Evolutionary conservation across 1,139 yeast species (phyloP).

Genomic region (Nakaseomyces kungkrabaensis): DNA sequence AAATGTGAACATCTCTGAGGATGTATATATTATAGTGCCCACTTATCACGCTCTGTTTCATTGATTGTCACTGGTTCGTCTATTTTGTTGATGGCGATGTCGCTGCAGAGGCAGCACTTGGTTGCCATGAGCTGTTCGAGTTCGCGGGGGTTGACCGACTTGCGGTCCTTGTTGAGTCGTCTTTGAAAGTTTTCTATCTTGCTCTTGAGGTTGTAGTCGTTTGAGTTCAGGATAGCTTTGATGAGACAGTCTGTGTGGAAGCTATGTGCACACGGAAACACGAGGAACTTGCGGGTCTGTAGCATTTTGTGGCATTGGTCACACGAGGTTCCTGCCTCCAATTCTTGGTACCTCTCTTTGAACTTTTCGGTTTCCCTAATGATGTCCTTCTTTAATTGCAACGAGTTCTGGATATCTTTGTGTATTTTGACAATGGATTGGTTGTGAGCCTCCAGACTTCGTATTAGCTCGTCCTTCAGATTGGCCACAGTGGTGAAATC

Average conservation of each 20-base stretch:
- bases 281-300: slow-evolving; percentile 62
- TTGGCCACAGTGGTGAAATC: slow-evolving; percentile 74
- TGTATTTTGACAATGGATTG: slow-evolving; percentile 52
- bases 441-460: slow-evolving; percentile 67
- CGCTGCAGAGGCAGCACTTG: slow-evolving; percentile 77
- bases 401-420: slow-evolving; percentile 67
- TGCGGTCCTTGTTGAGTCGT: slow-evolving; percentile 29
- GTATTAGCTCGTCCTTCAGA: slow-evolving; percentile 73
- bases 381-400: slow-evolving; percentile 52
- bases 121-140: slow-evolving; percentile 52
- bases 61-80: slow-evolving; percentile 42
- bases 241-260: slow-evolving; percentile 84
- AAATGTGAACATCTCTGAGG: too few species aligned
- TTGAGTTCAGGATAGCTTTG: slow-evolving; percentile 46
- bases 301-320: slow-evolving; percentile 57
- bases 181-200: slow-evolving; percentile 48
- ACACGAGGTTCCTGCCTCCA: slow-evolving; percentile 84
- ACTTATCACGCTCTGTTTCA: slow-evolving; percentile 17
- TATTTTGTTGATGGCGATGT: slow-evolving; percentile 56
- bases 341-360: slow-evolving; percentile 41
- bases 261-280: slow-evolving; percentile 85
- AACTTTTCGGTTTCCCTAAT: slow-evolving; percentile 47
- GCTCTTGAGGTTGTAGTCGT: slow-evolving; percentile 60
- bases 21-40: slow-evolving; percentile 24
- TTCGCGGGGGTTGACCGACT: slow-evolving; percentile 23